Evolutionary conservation across 352 stramenopile species (phyloP).

Genomic region (Pythium insidiosum): DNA sequence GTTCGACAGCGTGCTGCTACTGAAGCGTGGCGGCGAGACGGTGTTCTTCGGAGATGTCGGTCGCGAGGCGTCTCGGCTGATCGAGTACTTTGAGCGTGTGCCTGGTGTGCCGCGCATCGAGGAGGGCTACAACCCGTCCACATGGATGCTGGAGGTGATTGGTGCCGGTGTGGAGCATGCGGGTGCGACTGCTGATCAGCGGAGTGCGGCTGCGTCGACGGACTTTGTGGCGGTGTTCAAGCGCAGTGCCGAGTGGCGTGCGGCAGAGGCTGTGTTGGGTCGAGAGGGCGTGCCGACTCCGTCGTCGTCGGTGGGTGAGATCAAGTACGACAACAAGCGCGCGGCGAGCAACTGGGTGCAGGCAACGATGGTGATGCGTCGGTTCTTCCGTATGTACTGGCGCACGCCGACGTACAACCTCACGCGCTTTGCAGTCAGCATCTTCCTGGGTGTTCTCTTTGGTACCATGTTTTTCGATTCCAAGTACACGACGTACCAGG

Average conservation of each 20-base stretch:
- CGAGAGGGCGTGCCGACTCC: conserved; percentile 7
- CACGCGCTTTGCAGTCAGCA: conserved; percentile 41
- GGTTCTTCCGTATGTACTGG: conserved; percentile 24
- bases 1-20: conserved; percentile 70
- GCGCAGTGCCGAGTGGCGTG: conserved; percentile 1
- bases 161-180: conserved; percentile 10
- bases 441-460: conserved; percentile 60
- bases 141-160: conserved; percentile 20
- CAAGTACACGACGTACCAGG: conserved; percentile 18
- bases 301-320: background rate
- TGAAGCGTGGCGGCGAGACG: conserved; percentile 30
- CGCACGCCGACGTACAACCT: conserved; percentile 60
- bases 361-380: conserved; percentile 12
- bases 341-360: conserved; percentile 8
- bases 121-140: conserved; percentile 32
- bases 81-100: conserved; percentile 28
- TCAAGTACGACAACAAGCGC: conserved; percentile 19
- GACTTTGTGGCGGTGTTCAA: conserved; percentile 14
- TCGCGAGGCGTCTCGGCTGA: conserved; percentile 6
- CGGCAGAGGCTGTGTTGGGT: conserved; percentile 4
- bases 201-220: background rate
- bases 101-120: conserved; percentile 26
- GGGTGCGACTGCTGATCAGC: too few species aligned
- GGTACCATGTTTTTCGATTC: conserved; percentile 35
- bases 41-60: conserved; percentile 27